Percentiles rank a stretch among this genome's conserved stretches.
These are phyloP conservation scores for Mycosphaerelloides madeirae DNA, from an alignment of 2,329 filamentous ascomycete species.

Conservation along the genomic window DNA sequence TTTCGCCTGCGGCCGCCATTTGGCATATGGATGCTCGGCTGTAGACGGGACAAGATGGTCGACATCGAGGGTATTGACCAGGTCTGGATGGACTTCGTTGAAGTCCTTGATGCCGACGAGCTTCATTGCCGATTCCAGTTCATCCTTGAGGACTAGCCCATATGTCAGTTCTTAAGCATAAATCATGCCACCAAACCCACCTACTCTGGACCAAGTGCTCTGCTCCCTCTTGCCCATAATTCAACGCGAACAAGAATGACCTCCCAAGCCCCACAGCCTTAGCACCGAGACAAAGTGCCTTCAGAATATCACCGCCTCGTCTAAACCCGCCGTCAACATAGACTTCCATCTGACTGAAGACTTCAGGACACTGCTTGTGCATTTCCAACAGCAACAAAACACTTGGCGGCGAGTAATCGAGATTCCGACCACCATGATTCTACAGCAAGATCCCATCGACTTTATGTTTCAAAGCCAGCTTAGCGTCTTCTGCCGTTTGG, in stretches of 20 bases:
- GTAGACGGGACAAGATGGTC: slow-evolving; percentile 44
- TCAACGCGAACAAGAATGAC: slow-evolving; percentile 55
- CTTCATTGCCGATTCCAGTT: slow-evolving; percentile 60
- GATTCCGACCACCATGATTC: slow-evolving; percentile 46
- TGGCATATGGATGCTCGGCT: slow-evolving; percentile 14
- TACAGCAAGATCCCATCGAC: slow-evolving; percentile 39
- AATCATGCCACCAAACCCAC: too few species aligned
- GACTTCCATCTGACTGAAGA: slow-evolving; percentile 40
- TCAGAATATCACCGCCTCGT: slow-evolving; percentile 62
- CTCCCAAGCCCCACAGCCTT: slow-evolving; percentile 58
- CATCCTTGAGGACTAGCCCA: slow-evolving; percentile 45
- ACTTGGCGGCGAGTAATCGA: slow-evolving; percentile 40
- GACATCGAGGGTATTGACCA: slow-evolving; percentile 49
- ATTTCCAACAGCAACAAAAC: slow-evolving; percentile 58
- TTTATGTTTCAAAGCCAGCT: slow-evolving; percentile 37
- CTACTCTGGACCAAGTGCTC: slow-evolving; percentile 33
- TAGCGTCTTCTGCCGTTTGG: slow-evolving; percentile 36
- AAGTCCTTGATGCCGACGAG: slow-evolving; percentile 57
- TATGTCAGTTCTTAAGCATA: too few species aligned
- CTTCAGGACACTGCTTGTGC: slow-evolving; percentile 53
- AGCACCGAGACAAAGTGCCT: slow-evolving; percentile 61
- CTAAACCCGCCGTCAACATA: slow-evolving; percentile 61
- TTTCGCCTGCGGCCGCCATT: slow-evolving; percentile 16
- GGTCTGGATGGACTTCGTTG: slow-evolving; percentile 54
- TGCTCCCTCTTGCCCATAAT: slow-evolving; percentile 52